Base-by-base conservation (phyloP, 176 grass and related monocot species). In the Oropetium thomaeum region DNA sequence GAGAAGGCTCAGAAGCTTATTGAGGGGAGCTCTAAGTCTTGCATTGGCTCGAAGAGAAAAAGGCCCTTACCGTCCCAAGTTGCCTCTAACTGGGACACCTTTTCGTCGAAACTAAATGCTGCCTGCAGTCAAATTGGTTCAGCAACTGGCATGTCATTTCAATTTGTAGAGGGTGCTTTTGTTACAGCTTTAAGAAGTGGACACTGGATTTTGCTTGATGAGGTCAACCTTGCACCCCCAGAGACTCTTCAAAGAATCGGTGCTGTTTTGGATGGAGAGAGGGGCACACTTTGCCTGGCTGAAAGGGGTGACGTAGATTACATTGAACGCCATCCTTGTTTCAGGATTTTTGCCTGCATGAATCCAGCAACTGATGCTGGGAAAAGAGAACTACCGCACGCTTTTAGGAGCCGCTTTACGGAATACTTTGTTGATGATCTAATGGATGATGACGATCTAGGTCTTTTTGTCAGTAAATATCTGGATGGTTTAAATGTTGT, bases 201-300 rank as follows among this genome's bases (percentile, higher is more conserved):
- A 25, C 62, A 93, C 57, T 97, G 94, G 94, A 93, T 97, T 84
- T 85, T 97, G 77, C 94, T 97, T 58, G 94, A 97, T 93, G 94
- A 97, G 67, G 88, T 93, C 33, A 97, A 97, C 77, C 94, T 97
- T 77, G 94, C 94, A 82, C 90, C 94, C 58, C 90, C 88, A 23
- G 94, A 97, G 79, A 97, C 94, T 62, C 84, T 97, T 73, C 94
- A 97, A 82, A 97, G 94, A 93, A 97, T 97, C 44, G 84, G 83
- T 73, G 83, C 88, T 51, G 90, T 93, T 26, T 70, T 97, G 28
- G 94, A 97, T 84, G 84, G 86, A 62, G 94, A 97, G 52, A 87
- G 57, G 42, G 91, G 94, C 67, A 91, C 94, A 26, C 83, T 97
- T 55, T 97, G 94, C 71, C 75, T 97, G 74, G 88, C 90, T 58